phyloP scores from a whole-genome alignment of 2,329 filamentous ascomycete genomes.

The Magnaporthiopsis poae region DNA sequence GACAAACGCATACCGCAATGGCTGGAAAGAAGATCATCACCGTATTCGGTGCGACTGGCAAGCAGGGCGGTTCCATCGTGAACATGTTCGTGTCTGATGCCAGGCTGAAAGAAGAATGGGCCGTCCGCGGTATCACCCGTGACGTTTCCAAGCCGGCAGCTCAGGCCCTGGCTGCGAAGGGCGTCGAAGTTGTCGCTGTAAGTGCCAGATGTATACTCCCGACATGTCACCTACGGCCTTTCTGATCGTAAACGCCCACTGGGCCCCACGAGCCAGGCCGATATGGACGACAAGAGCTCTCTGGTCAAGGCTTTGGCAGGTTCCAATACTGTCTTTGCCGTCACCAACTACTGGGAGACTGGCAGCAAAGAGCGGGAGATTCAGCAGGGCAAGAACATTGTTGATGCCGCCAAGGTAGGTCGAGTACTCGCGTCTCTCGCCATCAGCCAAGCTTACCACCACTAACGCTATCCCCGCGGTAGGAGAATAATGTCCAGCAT shows the following conservation, averaged over 20 bases:
- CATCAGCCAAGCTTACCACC: constrained; percentile 24
- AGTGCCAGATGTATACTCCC: not conserved
- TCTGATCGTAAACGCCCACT: not conserved
- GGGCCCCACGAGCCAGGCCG: constrained; percentile 24
- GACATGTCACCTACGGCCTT: not conserved
- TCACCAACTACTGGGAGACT: constrained; percentile 44
- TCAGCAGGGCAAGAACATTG: constrained; percentile 38
- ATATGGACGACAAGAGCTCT: constrained; percentile 37
- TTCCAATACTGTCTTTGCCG: constrained; percentile 38
- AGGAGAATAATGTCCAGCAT: constrained; percentile 12
- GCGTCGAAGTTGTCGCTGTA: constrained; percentile 33
- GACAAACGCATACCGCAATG: not conserved
- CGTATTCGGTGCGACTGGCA: constrained; percentile 19
- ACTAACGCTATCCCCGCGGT: constrained; percentile 9
- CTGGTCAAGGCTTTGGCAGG: constrained; percentile 34
- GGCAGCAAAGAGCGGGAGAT: constrained; percentile 29
- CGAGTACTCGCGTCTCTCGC: not conserved
- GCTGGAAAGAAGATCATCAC: constrained; percentile 13
- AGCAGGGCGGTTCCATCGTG: constrained; percentile 18
- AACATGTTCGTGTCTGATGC: constrained; percentile 15
- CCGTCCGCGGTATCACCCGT: constrained; percentile 39
- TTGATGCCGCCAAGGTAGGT: constrained; percentile 33
- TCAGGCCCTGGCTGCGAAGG: constrained; percentile 27
- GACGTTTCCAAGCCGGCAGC: constrained; percentile 28
- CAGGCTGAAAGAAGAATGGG: constrained; percentile 13